phyloP scores from a whole-genome alignment of 371 early-diverging fungal species.

The Mortierella sp. region DNA sequence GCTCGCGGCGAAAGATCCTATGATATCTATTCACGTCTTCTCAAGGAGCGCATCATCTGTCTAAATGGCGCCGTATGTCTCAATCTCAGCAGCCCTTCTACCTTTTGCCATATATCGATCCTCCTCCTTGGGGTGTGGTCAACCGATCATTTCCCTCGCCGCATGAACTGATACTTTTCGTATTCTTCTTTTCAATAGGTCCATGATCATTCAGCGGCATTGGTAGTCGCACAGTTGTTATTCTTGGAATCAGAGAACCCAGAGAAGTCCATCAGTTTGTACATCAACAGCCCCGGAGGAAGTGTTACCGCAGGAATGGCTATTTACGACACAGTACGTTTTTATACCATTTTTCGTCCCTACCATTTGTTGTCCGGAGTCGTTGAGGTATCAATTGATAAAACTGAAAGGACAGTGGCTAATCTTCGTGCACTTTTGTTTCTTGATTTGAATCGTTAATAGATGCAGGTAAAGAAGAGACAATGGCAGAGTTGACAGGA shows the following conservation, averaged over 20 bases:
- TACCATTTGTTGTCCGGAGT: neutral
- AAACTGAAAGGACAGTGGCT: neutral
- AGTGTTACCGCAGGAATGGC: conserved; percentile 97
- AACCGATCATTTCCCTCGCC: neutral
- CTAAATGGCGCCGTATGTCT: conserved; percentile 86
- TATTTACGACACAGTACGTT: conserved; percentile 86
- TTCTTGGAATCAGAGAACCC: conserved; percentile 97
- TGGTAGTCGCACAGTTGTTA: conserved; percentile 94
- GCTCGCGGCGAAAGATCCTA: conserved; percentile 88
- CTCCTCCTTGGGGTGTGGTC: neutral
- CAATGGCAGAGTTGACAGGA: neutral
- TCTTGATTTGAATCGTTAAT: neutral
- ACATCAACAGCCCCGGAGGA: conserved; percentile 98
- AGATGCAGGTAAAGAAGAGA: conserved; percentile 44
- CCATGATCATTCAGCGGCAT: conserved; percentile 85
- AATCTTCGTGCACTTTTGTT: conserved; percentile 2
- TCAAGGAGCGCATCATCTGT: conserved; percentile 97
- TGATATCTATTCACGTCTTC: conserved; percentile 96
- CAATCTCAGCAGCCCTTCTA: too few relatives aligned
- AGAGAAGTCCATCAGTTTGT: conserved; percentile 92
- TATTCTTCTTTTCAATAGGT: conserved; percentile 62
- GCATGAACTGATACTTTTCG: neutral
- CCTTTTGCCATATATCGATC: too few relatives aligned
- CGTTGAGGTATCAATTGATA: neutral
- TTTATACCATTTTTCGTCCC: too few relatives aligned